These are phyloP conservation scores for Phyllostachys edulis DNA, from an alignment of 176 grass and related monocot species.

Conservation along the genomic window DNA sequence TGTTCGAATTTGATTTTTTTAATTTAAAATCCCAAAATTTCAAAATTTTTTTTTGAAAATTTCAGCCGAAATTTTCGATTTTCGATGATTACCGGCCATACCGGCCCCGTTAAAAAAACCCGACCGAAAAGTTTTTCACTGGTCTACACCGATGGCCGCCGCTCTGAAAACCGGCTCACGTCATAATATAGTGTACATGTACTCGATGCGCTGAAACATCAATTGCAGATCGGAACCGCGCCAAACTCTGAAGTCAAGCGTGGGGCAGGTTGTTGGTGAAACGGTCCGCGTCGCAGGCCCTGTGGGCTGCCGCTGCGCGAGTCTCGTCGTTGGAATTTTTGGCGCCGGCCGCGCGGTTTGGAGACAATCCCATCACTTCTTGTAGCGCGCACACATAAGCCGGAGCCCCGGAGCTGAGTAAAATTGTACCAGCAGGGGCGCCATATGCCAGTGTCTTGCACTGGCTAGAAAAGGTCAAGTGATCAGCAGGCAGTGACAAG, in stretches of 20 bases:
- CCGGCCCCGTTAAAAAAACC: too few relatives aligned
- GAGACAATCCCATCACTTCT: not conserved
- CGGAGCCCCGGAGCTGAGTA: not conserved
- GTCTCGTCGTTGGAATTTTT: not conserved
- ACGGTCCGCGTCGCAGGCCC: conserved; percentile 6
- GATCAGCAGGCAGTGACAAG: conserved; percentile 18
- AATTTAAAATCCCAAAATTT: too few relatives aligned
- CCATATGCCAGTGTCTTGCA: not conserved
- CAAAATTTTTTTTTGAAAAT: too few relatives aligned
- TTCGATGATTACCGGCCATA: too few relatives aligned
- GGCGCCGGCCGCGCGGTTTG: conserved; percentile 5
- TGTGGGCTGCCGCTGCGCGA: not conserved
- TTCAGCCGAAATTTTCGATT: too few relatives aligned
- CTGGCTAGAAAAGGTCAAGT: not conserved
- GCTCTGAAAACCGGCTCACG: not conserved
- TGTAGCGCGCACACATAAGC: too few relatives aligned
- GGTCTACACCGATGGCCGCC: too few relatives aligned
- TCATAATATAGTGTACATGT: not conserved
- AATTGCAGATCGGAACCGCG: not conserved
- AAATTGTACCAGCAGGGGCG: not conserved
- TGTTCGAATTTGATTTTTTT: too few relatives aligned
- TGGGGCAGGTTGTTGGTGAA: conserved; percentile 22
- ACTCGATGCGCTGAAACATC: not conserved
- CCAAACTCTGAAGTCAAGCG: conserved; percentile 32
- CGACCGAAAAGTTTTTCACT: too few relatives aligned